Percentiles rank a stretch among this genome's conserved stretches.
phyloP scores from a whole-genome alignment of 495 filamentous ascomycete species.

The Talaromyces stipitatus region DNA sequence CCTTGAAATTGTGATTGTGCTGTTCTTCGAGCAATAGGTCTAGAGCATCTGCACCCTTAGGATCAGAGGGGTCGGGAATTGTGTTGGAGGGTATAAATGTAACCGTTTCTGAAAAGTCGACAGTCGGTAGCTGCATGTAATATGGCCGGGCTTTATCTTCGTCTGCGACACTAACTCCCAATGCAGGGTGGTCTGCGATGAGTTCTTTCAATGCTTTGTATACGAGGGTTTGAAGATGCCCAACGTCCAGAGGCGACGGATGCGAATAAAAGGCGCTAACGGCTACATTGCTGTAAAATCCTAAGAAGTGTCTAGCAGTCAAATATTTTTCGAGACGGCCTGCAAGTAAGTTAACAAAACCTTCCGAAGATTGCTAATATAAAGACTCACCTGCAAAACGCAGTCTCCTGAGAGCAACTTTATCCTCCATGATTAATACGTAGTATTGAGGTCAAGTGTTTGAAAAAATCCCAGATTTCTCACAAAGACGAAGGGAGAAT shows the following conservation, averaged over 20 bases:
- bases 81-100: neutral
- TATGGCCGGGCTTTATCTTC: neutral
- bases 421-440: neutral
- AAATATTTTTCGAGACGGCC: neutral
- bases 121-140: neutral
- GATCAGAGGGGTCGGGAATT: neutral
- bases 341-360: neutral
- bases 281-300: neutral
- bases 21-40: neutral
- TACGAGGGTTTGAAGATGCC: neutral
- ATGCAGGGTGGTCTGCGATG: neutral
- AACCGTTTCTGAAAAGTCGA: neutral
- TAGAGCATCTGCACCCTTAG: neutral
- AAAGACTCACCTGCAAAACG: neutral
- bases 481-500: neutral
- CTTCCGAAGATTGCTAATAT: no score
- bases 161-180: neutral
- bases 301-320: neutral
- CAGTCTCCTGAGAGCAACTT: neutral
- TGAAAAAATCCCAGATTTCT: neutral
- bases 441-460: neutral
- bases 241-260: neutral
- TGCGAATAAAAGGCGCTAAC: neutral
- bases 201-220: neutral
- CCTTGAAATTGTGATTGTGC: neutral